Evolutionary conservation across 768 basidiomycete genomes (phyloP).

Genomic region (Lyophyllum semitale): DNA sequence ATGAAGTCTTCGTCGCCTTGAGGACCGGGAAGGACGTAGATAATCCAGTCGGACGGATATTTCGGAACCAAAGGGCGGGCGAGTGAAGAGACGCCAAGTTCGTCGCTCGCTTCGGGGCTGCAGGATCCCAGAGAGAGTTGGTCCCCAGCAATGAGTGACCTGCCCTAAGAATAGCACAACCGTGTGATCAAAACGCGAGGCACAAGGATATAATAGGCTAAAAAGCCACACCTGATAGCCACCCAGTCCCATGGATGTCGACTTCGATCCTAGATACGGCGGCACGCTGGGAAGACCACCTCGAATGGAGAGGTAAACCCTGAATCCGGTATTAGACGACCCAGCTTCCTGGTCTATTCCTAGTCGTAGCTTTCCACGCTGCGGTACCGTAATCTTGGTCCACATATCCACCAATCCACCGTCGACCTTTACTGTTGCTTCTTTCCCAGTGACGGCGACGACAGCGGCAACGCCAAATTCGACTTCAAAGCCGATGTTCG

Average conservation of each 20-base stretch:
- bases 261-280: conserved; percentile 62
- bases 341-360: conserved; percentile 24
- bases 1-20: conserved; percentile 63
- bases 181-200: background rate
- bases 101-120: conserved; percentile 20
- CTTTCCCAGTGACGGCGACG: conserved; percentile 58
- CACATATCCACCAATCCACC: conserved; percentile 43
- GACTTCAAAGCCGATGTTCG: conserved; percentile 43
- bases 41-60: conserved; percentile 50
- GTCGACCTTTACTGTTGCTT: conserved; percentile 43
- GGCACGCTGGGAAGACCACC: conserved; percentile 65
- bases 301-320: conserved; percentile 55
- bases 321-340: conserved; percentile 39
- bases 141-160: conserved; percentile 53
- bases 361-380: conserved; percentile 44
- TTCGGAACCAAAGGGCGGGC: conserved; percentile 36
- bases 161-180: conserved; percentile 38
- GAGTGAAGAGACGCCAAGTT: conserved; percentile 10
- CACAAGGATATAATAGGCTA: background rate
- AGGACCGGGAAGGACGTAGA: conserved; percentile 62
- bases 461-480: conserved; percentile 52
- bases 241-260: conserved; percentile 62
- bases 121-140: conserved; percentile 42
- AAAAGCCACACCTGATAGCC: conserved; percentile 50
- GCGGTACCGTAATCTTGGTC: conserved; percentile 47